Evolutionary conservation across 2,329 filamentous ascomycete species (phyloP).

Genomic region (Cordyceps tenuipes): DNA sequence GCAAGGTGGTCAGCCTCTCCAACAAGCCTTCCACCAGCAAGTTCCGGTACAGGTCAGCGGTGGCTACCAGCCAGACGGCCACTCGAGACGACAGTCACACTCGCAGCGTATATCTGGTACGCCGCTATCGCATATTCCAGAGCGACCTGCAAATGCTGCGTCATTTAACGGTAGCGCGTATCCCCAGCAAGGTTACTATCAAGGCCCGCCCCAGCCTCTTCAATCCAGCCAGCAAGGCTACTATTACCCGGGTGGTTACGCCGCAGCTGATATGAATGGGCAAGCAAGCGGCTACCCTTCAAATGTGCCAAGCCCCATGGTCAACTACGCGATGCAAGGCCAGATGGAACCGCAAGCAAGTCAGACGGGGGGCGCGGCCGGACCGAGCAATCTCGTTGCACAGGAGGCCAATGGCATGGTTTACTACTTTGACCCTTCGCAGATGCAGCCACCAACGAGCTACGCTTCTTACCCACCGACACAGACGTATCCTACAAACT

Average conservation of each 20-base stretch:
- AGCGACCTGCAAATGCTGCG: conserved; percentile 82
- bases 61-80: conserved; percentile 48
- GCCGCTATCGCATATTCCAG: conserved; percentile 83
- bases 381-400: conserved; percentile 45
- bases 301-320: conserved; percentile 38
- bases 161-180: conserved; percentile 76
- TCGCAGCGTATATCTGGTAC: conserved; percentile 67
- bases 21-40: conserved; percentile 90
- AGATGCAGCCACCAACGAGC: conserved; percentile 48
- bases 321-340: conserved; percentile 33
- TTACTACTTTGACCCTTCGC: conserved; percentile 83
- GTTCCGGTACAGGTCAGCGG: conserved; percentile 67
- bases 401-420: conserved; percentile 95
- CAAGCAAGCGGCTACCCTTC: conserved; percentile 50
- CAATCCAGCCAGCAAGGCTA: conserved; percentile 48
- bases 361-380: conserved; percentile 26
- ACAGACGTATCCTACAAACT: conserved; percentile 46
- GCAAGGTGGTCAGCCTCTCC: conserved; percentile 63
- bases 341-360: conserved; percentile 30
- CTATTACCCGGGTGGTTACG: conserved; percentile 56
- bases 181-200: conserved; percentile 44
- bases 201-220: conserved; percentile 38
- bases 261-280: conserved; percentile 43
- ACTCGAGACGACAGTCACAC: conserved; percentile 61
- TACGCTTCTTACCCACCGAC: conserved; percentile 41